Percentiles rank a stretch among this genome's conserved stretches.
These are phyloP conservation scores for Gossypium schwendimanii DNA, from an alignment of 441 rosid genomes.

Conservation along the genomic window DNA sequence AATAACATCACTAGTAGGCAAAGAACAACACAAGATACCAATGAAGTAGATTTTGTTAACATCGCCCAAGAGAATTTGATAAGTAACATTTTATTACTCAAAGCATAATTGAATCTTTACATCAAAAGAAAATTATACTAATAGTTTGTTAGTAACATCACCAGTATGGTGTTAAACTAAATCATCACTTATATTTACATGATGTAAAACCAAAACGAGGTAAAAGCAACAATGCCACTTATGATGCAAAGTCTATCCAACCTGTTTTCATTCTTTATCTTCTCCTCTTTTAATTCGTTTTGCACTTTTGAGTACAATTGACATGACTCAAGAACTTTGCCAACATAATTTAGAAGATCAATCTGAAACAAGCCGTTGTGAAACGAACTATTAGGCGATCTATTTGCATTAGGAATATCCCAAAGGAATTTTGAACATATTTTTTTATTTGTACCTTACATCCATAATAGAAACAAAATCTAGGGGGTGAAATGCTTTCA, in stretches of 20 bases:
- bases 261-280: background rate
- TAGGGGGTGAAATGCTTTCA: constrained; percentile 36
- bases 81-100: too few relatives aligned
- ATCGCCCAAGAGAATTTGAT: too few relatives aligned
- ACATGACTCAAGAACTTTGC: constrained; percentile 60
- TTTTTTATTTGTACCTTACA: constrained; percentile 43
- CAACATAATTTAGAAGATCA: constrained; percentile 49
- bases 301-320: constrained; percentile 55
- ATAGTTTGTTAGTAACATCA: too few relatives aligned
- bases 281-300: constrained; percentile 56
- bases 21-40: too few relatives aligned
- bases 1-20: too few relatives aligned
- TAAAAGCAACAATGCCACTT: background rate
- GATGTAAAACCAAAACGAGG: background rate
- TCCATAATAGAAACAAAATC: constrained; percentile 64
- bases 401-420: constrained; percentile 62
- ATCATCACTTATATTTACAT: background rate
- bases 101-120: too few relatives aligned
- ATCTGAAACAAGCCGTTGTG: constrained; percentile 59
- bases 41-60: too few relatives aligned
- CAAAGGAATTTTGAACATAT: constrained; percentile 61
- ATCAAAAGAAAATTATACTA: too few relatives aligned
- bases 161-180: background rate
- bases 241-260: background rate
- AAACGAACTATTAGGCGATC: constrained; percentile 51